Evolutionary conservation across 2,329 filamentous ascomycete genomes (phyloP).

Genomic region (Scortechinia acanthostroma): DNA sequence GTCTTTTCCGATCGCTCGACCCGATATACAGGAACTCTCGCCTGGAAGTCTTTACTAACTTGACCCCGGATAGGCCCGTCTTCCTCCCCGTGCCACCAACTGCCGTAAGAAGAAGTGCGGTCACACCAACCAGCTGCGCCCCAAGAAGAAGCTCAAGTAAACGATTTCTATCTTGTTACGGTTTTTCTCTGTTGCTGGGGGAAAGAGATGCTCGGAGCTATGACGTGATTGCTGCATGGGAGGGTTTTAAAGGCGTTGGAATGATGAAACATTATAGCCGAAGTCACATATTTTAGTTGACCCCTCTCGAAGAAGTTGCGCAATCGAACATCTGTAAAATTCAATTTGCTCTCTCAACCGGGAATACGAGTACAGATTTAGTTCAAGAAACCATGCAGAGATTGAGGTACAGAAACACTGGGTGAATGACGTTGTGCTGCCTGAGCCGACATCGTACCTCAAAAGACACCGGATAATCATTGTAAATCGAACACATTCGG

Average conservation of each 20-base stretch:
- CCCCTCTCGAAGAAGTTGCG: not conserved
- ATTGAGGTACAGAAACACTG: too few relatives aligned
- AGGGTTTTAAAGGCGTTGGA: not conserved
- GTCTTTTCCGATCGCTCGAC: constrained; percentile 24
- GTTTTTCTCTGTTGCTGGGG: constrained; percentile 1
- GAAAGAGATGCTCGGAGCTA: not conserved
- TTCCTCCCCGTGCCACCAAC: constrained; percentile 98
- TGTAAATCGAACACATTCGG: not conserved
- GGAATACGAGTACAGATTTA: too few relatives aligned
- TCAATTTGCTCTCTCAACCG: too few relatives aligned
- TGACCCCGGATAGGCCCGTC: constrained; percentile 44
- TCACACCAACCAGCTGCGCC: constrained; percentile 99
- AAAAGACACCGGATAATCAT: not conserved
- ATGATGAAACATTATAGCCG: constrained; percentile 2
- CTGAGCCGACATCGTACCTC: too few relatives aligned
- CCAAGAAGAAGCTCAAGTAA: constrained; percentile 99
- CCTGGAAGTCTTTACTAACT: not conserved
- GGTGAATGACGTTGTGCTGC: not conserved
- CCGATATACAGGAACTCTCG: not conserved
- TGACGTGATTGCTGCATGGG: not conserved
- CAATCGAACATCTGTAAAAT: constrained; percentile 1
- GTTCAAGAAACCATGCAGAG: too few relatives aligned
- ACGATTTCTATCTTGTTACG: constrained; percentile 27
- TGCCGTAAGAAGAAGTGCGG: constrained; percentile 99
- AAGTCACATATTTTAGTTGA: not conserved